Conservation (phyloP, 2,329 filamentous ascomycete genomes). For the Tolypocladium ophioglossoides region DNA sequence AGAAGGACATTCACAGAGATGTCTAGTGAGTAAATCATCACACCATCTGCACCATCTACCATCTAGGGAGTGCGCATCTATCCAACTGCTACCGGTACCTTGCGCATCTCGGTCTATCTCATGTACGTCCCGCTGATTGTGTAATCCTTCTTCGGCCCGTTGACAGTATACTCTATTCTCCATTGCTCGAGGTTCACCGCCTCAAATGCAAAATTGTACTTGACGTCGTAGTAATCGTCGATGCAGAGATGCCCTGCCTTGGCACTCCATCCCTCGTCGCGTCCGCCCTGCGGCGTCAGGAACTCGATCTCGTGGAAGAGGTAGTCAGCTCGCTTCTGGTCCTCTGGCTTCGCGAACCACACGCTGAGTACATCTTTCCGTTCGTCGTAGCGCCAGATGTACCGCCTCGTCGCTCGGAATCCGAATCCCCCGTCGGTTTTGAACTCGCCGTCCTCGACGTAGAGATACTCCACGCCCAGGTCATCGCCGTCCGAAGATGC, state of each 20-base stretch:
- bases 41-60: too few species aligned
- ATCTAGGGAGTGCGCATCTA: too few species aligned
- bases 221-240: conserved; percentile 60
- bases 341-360: conserved; percentile 62
- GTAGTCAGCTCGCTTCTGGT: conserved; percentile 54
- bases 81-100: neutral
- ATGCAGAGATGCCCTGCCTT: conserved; percentile 60
- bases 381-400: conserved; percentile 63
- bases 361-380: conserved; percentile 49
- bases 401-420: conserved; percentile 54
- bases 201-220: conserved; percentile 55
- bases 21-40: too few species aligned
- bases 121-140: conserved; percentile 44
- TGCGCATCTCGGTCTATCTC: conserved; percentile 14
- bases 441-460: conserved; percentile 58
- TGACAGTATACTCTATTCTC: conserved; percentile 53
- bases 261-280: conserved; percentile 45
- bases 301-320: conserved; percentile 69
- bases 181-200: conserved; percentile 47
- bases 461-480: conserved; percentile 50
- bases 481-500: conserved; percentile 14
- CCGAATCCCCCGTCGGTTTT: conserved; percentile 41
- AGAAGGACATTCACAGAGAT: too few species aligned
- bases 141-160: conserved; percentile 67
- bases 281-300: conserved; percentile 19